Percentiles rank a stretch among this genome's conserved stretches.
Evolutionary conservation across 176 grass and related monocot species (phyloP).

Genomic region (Carex myosuroides): DNA sequence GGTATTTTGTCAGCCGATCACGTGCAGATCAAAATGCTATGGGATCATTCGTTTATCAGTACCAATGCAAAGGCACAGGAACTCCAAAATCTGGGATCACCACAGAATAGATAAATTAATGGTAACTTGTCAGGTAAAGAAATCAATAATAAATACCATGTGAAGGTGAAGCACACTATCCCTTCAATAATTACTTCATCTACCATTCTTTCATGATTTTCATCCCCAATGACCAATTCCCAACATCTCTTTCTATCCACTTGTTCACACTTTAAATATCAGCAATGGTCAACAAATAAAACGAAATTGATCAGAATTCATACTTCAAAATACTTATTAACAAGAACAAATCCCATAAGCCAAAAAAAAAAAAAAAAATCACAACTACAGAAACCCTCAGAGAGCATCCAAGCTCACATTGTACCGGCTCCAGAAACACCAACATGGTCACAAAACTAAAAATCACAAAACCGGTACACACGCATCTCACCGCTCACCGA

Average conservation of each 20-base stretch:
- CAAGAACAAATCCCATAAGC: background rate
- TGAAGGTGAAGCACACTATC: background rate
- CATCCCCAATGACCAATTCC: background rate
- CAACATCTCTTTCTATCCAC: background rate
- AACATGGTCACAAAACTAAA: background rate
- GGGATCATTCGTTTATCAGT: background rate
- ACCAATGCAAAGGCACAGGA: background rate
- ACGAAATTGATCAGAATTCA: background rate
- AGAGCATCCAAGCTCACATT: background rate
- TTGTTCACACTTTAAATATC: background rate
- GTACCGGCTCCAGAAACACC: background rate
- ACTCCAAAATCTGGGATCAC: background rate
- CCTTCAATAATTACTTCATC: background rate
- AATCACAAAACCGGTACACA: conserved; percentile 3
- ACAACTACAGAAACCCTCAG: background rate
- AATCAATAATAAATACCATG: background rate
- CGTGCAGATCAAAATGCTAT: background rate
- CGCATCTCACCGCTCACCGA: conserved; percentile 5
- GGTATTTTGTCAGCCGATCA: background rate
- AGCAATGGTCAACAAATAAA: background rate
- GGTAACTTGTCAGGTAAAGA: background rate
- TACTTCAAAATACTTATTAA: background rate
- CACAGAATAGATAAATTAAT: background rate
- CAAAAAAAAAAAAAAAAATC: background rate
- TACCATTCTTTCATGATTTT: background rate